These are phyloP conservation scores for Trichoderma gamsii DNA, from an alignment of 495 filamentous ascomycete genomes.

Conservation along the genomic window DNA sequence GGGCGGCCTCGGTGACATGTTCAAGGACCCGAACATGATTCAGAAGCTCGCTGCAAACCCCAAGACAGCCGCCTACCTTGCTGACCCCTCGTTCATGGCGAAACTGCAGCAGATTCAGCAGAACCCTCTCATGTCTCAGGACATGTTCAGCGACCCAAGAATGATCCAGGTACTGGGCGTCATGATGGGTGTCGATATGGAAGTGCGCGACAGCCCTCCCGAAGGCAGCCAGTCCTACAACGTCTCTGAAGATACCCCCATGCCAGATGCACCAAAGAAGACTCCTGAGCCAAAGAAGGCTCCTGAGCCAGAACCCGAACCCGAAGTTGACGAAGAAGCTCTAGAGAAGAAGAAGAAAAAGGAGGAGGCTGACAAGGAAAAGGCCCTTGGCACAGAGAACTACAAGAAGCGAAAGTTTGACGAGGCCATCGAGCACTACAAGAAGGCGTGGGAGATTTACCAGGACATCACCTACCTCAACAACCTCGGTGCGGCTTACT, in stretches of 20 bases:
- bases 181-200: conserved; percentile 89
- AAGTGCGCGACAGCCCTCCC: conserved; percentile 52
- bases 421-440: conserved; percentile 89
- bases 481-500: conserved; percentile 90
- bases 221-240: conserved; percentile 8
- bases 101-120: conserved; percentile 75
- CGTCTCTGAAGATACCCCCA: conserved; percentile 47
- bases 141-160: conserved; percentile 78
- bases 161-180: conserved; percentile 94
- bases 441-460: conserved; percentile 87
- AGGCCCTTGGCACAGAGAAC: conserved; percentile 84
- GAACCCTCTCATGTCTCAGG: conserved; percentile 73
- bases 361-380: conserved; percentile 89
- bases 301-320: conserved; percentile 54
- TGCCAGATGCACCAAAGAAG: conserved; percentile 34
- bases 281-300: conserved; percentile 47
- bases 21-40: conserved; percentile 83
- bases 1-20: conserved; percentile 79
- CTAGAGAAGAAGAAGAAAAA: conserved; percentile 81
- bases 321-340: conserved; percentile 73
- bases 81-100: conserved; percentile 79
- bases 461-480: conserved; percentile 97
- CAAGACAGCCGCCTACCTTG: conserved; percentile 81
- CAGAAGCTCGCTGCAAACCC: conserved; percentile 90
- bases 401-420: conserved; percentile 99